These are phyloP conservation scores for Mortierella hygrophila DNA, from an alignment of 192 early-diverging fungal genomes.

Conservation along the genomic window DNA sequence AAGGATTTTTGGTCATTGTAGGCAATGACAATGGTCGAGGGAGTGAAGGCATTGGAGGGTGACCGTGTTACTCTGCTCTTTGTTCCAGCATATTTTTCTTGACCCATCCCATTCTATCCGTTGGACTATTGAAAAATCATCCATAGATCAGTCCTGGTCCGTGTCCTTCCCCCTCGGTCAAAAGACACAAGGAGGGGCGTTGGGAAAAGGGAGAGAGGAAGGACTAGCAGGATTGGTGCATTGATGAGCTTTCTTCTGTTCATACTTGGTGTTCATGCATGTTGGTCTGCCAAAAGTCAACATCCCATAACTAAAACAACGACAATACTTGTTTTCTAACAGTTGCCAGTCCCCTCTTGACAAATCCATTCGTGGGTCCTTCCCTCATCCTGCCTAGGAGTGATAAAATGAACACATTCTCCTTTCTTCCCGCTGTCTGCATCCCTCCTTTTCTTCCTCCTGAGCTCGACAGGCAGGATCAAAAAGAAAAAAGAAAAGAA, in stretches of 20 bases:
- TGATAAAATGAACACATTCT: background rate
- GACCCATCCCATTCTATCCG: background rate
- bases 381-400: background rate
- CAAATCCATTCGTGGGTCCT: background rate
- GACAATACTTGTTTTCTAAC: background rate
- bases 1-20: background rate
- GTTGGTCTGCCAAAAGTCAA: background rate
- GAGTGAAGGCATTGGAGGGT: background rate
- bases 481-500: slow-evolving; percentile 5
- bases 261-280: background rate
- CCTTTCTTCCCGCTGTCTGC: background rate
- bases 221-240: background rate
- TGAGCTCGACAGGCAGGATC: background rate
- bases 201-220: background rate
- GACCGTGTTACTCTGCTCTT: background rate
- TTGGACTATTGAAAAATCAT: background rate
- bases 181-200: background rate
- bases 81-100: background rate
- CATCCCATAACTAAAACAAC: background rate
- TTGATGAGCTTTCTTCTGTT: background rate
- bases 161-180: background rate
- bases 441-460: background rate
- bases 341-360: background rate
- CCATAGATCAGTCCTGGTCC: background rate
- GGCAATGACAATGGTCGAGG: too few relatives aligned